Conservation (phyloP, 345 rosid species). For the Aethionema arabicum region DNA sequence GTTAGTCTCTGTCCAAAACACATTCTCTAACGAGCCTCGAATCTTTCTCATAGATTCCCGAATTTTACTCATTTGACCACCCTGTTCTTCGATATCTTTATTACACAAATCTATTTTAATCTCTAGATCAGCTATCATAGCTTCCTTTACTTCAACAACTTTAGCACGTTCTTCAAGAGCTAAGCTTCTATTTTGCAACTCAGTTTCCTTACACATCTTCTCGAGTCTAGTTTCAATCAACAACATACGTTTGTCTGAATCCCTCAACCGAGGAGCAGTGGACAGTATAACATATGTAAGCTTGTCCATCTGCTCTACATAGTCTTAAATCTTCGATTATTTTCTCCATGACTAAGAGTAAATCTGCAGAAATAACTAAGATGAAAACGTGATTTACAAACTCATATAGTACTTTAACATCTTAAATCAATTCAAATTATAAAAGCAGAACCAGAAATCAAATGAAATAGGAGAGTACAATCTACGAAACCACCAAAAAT, state of each 20-base stretch:
- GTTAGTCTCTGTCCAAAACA: neutral
- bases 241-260: slow-evolving; percentile 4
- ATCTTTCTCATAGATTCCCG: slow-evolving; percentile 12
- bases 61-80: slow-evolving; percentile 3
- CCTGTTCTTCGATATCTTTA: slow-evolving; percentile 17
- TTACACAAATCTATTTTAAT: slow-evolving; percentile 10
- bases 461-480: neutral
- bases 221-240: neutral
- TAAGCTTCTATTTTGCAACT: neutral
- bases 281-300: neutral
- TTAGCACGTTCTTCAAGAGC: slow-evolving; percentile 23
- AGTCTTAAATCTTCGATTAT: slow-evolving; percentile 22
- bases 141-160: slow-evolving; percentile 24
- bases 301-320: slow-evolving; percentile 13
- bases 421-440: neutral
- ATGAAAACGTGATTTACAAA: slow-evolving; percentile 12
- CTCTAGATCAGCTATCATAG: slow-evolving; percentile 8
- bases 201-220: slow-evolving; percentile 12
- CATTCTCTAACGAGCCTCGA: slow-evolving; percentile 13
- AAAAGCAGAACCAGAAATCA: neutral
- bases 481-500: no score
- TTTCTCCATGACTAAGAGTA: slow-evolving; percentile 13
- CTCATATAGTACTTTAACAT: neutral
- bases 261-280: slow-evolving; percentile 24
- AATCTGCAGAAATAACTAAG: slow-evolving; percentile 15